Conservation (phyloP, 352 stramenopile genomes). For the Globisporangium abappressorium region DNA sequence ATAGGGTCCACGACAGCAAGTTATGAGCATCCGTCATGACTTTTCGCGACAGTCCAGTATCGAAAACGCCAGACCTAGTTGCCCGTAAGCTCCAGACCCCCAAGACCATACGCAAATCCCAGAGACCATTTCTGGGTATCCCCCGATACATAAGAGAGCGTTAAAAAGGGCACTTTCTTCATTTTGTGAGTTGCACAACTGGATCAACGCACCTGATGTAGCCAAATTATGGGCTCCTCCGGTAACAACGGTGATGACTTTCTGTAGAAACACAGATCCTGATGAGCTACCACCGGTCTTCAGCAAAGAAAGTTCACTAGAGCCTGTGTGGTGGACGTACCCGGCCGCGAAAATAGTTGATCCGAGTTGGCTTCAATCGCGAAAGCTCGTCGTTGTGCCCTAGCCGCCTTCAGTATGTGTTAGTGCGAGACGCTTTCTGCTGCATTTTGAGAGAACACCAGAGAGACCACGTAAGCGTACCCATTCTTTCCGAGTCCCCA, state of each 20-base stretch:
- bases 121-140: constrained; percentile 41
- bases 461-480: constrained; percentile 22
- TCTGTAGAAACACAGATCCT: constrained; percentile 29
- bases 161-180: neutral
- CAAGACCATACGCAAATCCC: constrained; percentile 73
- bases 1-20: neutral
- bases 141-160: neutral
- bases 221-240: constrained; percentile 70
- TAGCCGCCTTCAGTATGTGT: constrained; percentile 36
- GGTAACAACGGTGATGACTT: constrained; percentile 55
- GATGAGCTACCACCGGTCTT: neutral
- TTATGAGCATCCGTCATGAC: neutral
- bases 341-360: constrained; percentile 66
- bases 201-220: constrained; percentile 37
- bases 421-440: neutral
- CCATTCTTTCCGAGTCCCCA: constrained; percentile 67
- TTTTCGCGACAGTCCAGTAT: too few relatives aligned
- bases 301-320: neutral
- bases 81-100: constrained; percentile 56
- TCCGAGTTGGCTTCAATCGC: constrained; percentile 57
- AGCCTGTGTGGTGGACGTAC: constrained; percentile 20
- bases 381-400: constrained; percentile 58
- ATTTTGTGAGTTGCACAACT: neutral
- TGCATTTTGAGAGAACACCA: neutral
- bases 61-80: constrained; percentile 41